phyloP scores from a whole-genome alignment of 257 asterid species.

The Solanum sitiens region DNA sequence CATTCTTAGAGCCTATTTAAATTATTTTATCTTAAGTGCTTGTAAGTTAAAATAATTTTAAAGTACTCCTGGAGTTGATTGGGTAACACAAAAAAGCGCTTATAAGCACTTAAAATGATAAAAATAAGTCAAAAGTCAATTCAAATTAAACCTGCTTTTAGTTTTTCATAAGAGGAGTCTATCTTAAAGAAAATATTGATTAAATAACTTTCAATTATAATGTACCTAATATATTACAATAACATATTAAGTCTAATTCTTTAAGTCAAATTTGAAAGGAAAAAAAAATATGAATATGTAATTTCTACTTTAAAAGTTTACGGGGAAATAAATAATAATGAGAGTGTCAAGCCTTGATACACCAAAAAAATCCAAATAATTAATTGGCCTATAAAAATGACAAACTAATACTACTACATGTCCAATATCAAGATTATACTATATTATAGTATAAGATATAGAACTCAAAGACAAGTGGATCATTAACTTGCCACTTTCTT shows the following conservation, averaged over 20 bases:
- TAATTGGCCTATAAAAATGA: not conserved
- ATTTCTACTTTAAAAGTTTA: not conserved
- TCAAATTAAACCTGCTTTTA: no score
- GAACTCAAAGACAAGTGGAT: not conserved
- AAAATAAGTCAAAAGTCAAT: not conserved
- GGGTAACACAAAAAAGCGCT: no score
- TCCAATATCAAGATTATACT: not conserved
- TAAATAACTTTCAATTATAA: not conserved
- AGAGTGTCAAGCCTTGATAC: not conserved
- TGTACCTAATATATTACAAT: not conserved
- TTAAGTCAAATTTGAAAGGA: not conserved
- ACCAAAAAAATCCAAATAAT: not conserved
- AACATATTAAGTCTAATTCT: not conserved
- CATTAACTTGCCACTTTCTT: not conserved
- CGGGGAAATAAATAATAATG: no score
- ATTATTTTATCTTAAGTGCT: not conserved
- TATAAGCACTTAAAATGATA: not conserved
- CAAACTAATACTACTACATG: not conserved
- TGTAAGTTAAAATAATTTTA: no score
- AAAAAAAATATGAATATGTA: accelerated
- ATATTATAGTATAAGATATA: not conserved
- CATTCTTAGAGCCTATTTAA: not conserved
- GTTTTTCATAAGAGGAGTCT: not conserved
- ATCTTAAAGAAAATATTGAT: not conserved
- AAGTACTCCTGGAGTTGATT: not conserved